Evolutionary conservation across 2,329 filamentous ascomycete species (phyloP).

Genomic region (Bipolaris bicolor): DNA sequence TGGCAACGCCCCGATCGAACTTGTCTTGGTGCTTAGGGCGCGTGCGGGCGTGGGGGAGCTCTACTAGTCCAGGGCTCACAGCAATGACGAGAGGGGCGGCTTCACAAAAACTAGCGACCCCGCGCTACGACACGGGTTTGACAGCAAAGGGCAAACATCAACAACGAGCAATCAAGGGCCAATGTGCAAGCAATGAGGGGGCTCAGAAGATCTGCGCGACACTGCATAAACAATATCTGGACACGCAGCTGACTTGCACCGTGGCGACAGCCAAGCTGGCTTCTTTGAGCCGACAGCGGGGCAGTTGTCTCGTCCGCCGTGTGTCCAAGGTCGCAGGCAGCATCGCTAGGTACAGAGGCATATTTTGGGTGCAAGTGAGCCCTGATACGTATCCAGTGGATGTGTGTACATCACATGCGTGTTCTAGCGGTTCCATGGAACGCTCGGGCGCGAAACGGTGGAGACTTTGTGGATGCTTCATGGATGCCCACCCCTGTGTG

Average conservation of each 20-base stretch:
- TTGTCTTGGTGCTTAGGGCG: conserved; percentile 26
- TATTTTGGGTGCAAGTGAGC: background rate
- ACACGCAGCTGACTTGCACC: conserved; percentile 11
- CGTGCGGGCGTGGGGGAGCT: conserved; percentile 23
- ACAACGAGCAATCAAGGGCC: conserved; percentile 3
- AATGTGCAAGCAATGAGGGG: background rate
- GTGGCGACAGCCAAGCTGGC: conserved; percentile 10
- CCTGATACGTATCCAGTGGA: background rate
- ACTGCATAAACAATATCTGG: conserved; percentile 7
- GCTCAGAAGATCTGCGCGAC: background rate
- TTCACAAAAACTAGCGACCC: conserved; percentile 32
- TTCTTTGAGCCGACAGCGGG: conserved; percentile 12
- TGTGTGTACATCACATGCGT: background rate
- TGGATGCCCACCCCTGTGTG: background rate
- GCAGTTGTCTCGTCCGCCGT: conserved; percentile 13
- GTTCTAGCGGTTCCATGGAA: conserved; percentile 6
- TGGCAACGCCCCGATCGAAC: conserved; percentile 18
- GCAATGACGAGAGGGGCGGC: conserved; percentile 32
- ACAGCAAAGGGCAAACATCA: conserved; percentile 13
- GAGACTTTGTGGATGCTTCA: conserved; percentile 1
- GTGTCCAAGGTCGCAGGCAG: conserved; percentile 17
- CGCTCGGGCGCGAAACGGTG: conserved; percentile 2
- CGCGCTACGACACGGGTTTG: conserved; percentile 19
- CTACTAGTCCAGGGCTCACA: conserved; percentile 19
- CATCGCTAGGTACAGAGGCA: conserved; percentile 13